A percentile compares a stretch with the other conserved stretches of the same genome.
These are phyloP conservation scores for Dinochytrium kinnereticum DNA, from an alignment of 371 early-diverging fungal genomes.

Conservation along the genomic window DNA sequence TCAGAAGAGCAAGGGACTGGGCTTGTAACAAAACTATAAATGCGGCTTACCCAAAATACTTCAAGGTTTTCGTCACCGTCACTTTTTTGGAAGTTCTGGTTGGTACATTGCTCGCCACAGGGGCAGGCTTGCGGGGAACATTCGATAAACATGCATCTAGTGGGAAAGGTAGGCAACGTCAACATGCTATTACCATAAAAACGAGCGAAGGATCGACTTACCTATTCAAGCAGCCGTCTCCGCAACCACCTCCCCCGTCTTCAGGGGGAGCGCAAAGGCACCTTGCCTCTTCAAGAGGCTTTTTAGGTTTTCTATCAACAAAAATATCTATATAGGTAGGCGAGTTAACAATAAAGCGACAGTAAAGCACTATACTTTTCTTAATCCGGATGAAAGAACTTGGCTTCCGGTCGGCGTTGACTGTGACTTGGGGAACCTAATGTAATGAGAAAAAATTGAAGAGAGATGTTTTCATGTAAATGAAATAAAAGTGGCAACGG, in stretches of 20 bases:
- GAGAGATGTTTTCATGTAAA: no score
- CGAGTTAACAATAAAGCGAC: no score
- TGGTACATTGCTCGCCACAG: slow-evolving; percentile 71
- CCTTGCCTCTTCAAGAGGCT: slow-evolving; percentile 48
- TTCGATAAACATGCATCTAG: slow-evolving; percentile 72
- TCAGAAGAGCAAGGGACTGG: no score
- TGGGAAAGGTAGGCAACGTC: slow-evolving; percentile 23
- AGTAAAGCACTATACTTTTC: no score
- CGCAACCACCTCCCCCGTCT: slow-evolving; percentile 65
- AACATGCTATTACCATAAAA: no score
- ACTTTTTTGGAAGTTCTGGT: slow-evolving; percentile 73
- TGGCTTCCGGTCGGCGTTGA: slow-evolving; percentile 27
- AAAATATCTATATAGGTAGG: slow-evolving; percentile 70
- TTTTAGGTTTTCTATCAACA: slow-evolving; percentile 70
- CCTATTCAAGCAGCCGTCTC: slow-evolving; percentile 78
- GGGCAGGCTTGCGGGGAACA: slow-evolving; percentile 74
- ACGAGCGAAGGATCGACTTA: slow-evolving; percentile 19
- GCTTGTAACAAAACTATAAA: background rate
- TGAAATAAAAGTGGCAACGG: no score
- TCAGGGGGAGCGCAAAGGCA: slow-evolving; percentile 70
- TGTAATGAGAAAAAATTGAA: background rate
- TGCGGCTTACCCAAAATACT: slow-evolving; percentile 64
- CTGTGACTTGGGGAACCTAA: background rate
- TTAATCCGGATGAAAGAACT: slow-evolving; percentile 37
- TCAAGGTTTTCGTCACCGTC: slow-evolving; percentile 62